These are phyloP conservation scores for Lasiosphaeriaceae sp. DNA, from an alignment of 495 filamentous ascomycete genomes.

Conservation along the genomic window DNA sequence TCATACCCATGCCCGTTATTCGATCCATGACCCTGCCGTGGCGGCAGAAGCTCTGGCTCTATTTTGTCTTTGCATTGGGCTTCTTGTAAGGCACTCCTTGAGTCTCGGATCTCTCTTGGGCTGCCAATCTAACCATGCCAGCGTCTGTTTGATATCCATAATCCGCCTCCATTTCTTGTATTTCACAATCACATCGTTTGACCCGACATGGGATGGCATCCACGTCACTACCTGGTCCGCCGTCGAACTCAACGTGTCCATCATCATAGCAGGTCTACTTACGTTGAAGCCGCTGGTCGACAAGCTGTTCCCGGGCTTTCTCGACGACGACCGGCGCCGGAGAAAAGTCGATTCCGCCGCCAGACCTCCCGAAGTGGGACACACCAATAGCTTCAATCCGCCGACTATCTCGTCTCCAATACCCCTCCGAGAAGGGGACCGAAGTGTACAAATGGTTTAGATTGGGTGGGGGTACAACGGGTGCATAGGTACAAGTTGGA, in stretches of 20 bases:
- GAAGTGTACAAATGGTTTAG: no score
- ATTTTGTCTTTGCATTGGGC: conserved; percentile 7
- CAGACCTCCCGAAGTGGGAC: no score
- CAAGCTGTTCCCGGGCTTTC: neutral
- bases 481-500: no score
- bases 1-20: conserved; percentile 3
- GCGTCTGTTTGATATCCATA: neutral
- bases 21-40: conserved; percentile 8
- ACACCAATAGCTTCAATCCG: no score
- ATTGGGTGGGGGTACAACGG: no score
- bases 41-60: conserved; percentile 9
- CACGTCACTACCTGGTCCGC: neutral
- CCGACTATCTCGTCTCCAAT: no score
- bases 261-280: neutral
- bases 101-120: neutral
- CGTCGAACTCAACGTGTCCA: neutral
- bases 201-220: neutral
- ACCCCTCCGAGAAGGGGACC: no score
- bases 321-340: neutral
- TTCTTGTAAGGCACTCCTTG: neutral
- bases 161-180: conserved; percentile 4
- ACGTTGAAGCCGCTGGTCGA: conserved; percentile 8
- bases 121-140: neutral
- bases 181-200: neutral
- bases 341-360: no score